A percentile compares a stretch with the other conserved stretches of the same genome.
Conservation (phyloP, 805 yeast species). For the Lipomyces chichibuensis region DNA sequence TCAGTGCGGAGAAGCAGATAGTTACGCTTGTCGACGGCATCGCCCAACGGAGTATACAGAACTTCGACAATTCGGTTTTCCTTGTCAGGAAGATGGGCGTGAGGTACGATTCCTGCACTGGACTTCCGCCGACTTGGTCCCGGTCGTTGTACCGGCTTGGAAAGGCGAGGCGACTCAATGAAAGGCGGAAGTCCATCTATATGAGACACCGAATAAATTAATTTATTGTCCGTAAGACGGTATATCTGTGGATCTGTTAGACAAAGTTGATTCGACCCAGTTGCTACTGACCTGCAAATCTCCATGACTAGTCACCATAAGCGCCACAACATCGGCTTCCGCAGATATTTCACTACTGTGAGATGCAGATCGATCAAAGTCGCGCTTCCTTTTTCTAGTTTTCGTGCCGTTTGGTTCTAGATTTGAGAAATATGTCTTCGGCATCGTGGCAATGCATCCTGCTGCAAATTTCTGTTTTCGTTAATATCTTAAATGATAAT, state of each 20-base stretch:
- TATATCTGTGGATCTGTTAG: slow-evolving; percentile 12
- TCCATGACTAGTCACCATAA: slow-evolving; percentile 25
- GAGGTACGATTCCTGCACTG: slow-evolving; percentile 17
- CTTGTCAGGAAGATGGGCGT: not conserved
- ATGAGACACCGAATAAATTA: slow-evolving; percentile 5
- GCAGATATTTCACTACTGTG: not conserved
- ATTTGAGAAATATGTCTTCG: slow-evolving; percentile 15
- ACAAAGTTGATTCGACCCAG: too few species aligned
- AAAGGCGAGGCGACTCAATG: slow-evolving; percentile 2
- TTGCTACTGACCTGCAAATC: slow-evolving; percentile 17
- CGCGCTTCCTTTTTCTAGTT: not conserved
- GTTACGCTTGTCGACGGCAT: slow-evolving; percentile 56
- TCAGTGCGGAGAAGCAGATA: slow-evolving; percentile 71
- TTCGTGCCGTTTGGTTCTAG: slow-evolving; percentile 12
- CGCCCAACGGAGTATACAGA: slow-evolving; percentile 67
- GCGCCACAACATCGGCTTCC: slow-evolving; percentile 2
- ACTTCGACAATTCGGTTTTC: slow-evolving; percentile 46
- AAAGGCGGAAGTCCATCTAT: slow-evolving; percentile 13
- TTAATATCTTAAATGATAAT: not conserved
- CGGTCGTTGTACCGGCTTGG: slow-evolving; percentile 1
- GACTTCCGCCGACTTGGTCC: slow-evolving; percentile 23
- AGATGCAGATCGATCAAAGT: not conserved
- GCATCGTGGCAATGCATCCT: slow-evolving; percentile 27
- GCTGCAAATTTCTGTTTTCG: slow-evolving; percentile 16
- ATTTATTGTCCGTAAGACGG: slow-evolving; percentile 7